Base-by-base conservation (phyloP, 208 protist species). In the Wallacemonas sp. region DNA sequence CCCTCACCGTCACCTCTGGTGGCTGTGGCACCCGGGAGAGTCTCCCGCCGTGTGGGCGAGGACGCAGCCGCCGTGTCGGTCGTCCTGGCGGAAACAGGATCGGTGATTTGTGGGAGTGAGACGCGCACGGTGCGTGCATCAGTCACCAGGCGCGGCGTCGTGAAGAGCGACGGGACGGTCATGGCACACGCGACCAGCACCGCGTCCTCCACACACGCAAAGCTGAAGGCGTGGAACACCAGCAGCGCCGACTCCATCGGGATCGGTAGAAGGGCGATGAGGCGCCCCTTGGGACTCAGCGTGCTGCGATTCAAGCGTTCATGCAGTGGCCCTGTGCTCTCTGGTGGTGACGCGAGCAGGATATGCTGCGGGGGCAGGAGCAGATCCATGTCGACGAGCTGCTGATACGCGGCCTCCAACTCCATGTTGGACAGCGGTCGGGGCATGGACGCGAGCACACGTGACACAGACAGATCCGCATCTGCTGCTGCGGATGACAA, bases 171-270 rank as follows among this genome's bases (percentile, higher is more conserved):
- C 5, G 84, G 88, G 12, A 92, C 83, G 2, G 85, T 72, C 85
- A 90, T 92, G 32, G 81, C 88, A 43, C 80, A 88, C 19, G 83
- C 88, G 29, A 92, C 47, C 27, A 94, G 66, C 23, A 94, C 14
- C 2, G 78, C 85, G n/a, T 92, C 88, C 49, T 94, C 83, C 4
- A 92, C 71, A 55, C 81, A 89, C 52, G 62, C 48, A 70, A 94
- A 92, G 55, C 81, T 78, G 2, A 89, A 39, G 17, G 71, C 82
- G 66, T 90, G 68, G 39, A 88, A 90, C 38, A 94, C 47, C 26
- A 94, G 68, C 26, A 81, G 32, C 26, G 81, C 81, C 27, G 78
- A 72, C 44, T 88, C 77, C 46, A 81, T 61, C 21, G 83, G 84
- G 30, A 93, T 71, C 19, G 87, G 84, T 26, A 93, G 70, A 24